Evolutionary conservation across 331 rosid species (phyloP).

Genomic region (Cydonia oblonga): DNA sequence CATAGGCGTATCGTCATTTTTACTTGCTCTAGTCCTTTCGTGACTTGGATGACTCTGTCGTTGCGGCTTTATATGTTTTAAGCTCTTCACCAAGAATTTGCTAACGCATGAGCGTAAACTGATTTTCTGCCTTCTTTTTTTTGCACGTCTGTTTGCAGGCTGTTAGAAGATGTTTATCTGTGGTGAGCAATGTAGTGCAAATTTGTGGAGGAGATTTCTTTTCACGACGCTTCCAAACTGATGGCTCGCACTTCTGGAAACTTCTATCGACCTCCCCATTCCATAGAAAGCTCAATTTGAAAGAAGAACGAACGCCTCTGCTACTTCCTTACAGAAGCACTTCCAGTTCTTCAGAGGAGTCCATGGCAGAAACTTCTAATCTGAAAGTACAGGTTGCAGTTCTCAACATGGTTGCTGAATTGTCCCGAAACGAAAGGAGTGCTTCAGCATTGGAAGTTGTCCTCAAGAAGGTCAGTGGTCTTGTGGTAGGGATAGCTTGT

Average conservation of each 20-base stretch:
- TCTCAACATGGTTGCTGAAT: conserved; percentile 74
- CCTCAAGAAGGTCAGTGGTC: conserved; percentile 66
- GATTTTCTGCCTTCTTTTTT: neutral
- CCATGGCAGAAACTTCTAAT: conserved; percentile 60
- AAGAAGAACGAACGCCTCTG: conserved; percentile 50
- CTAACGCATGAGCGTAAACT: neutral
- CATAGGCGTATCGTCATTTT: neutral
- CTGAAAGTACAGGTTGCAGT: conserved; percentile 74
- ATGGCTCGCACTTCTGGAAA: conserved; percentile 81
- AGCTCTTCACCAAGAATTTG: neutral
- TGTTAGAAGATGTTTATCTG: conserved; percentile 58
- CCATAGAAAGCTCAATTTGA: conserved; percentile 29
- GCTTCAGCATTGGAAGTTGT: conserved; percentile 61
- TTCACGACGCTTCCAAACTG: conserved; percentile 74
- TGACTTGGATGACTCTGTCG: neutral
- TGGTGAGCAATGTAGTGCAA: conserved; percentile 48
- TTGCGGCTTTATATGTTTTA: neutral
- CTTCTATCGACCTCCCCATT: conserved; percentile 69
- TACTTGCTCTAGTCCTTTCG: neutral
- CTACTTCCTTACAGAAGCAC: conserved; percentile 76
- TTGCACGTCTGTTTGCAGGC: conserved; percentile 26
- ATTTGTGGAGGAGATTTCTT: conserved; percentile 86
- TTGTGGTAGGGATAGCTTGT: conserved; percentile 77
- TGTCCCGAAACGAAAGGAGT: conserved; percentile 49
- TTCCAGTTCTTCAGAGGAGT: conserved; percentile 37